Percentiles rank a stretch among this genome's conserved stretches.
Evolutionary conservation across 192 early-diverging fungal species (phyloP).

Genomic region (Backusella westeae): DNA sequence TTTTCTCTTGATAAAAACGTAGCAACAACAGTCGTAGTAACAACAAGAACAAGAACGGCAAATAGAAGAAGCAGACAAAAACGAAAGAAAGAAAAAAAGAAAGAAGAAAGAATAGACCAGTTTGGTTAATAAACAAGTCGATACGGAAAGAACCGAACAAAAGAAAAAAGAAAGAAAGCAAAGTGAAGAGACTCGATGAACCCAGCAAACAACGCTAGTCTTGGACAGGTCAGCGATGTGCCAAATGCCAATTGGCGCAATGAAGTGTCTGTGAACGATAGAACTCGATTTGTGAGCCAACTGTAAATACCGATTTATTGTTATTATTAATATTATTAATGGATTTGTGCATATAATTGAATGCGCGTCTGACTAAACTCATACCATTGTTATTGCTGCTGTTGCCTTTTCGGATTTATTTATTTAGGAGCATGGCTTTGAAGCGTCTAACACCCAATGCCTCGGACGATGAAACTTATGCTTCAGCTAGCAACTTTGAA

Average conservation of each 20-base stretch:
- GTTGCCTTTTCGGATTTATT: not conserved
- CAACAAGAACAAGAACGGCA: not conserved
- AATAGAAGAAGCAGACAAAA: not conserved
- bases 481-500: conserved; percentile 33
- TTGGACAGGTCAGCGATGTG: conserved; percentile 6
- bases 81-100: not conserved
- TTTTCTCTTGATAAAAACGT: not conserved
- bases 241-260: conserved; percentile 20
- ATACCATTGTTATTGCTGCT: not conserved
- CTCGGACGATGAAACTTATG: conserved; percentile 30
- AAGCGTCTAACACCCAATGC: conserved; percentile 24
- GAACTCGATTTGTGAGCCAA: conserved; percentile 20
- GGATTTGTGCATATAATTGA: not conserved
- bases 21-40: too few species aligned
- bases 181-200: conserved; percentile 6
- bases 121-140: not conserved
- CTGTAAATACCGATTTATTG: conserved; percentile 13
- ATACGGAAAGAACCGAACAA: not conserved
- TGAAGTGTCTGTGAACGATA: conserved; percentile 20
- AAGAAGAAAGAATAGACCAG: conserved; percentile 2
- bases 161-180: not conserved
- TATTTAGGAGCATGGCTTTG: conserved; percentile 24
- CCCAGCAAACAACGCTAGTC: not conserved
- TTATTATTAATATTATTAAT: not conserved
- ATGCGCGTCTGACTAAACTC: not conserved